Evolutionary conservation across 257 asterid genomes (phyloP), one percentile per base, ranked within the genome.

Genomic region (Nyctanthes arbortristis): DNA sequence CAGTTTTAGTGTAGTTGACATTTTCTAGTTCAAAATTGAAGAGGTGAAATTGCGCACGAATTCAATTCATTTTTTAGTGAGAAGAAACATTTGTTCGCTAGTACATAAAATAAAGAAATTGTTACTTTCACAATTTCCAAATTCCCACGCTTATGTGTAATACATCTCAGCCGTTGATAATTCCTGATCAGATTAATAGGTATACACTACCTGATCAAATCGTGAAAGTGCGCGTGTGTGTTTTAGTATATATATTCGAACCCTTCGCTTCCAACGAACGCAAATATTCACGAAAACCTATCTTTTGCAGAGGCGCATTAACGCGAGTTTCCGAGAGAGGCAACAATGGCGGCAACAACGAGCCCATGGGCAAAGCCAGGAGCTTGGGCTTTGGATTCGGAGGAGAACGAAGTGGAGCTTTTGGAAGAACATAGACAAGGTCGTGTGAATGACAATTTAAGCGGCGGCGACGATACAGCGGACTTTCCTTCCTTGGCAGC

Each of bases 361-460:
- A 82, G 91, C 83, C 88, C 92, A 80, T 93, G 97, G 97, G 58
- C 73, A 1, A 93, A 93, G 68, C 97, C 98, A 74, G 97, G 96
- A 78, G 96, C 96, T 2, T 93, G 98, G 98, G 98, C 97, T 13
- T 67, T 87, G 5, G 98, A 91, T 72, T 77, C 96, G 32, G 97
- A 93, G 73, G 89, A 93, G 43, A 76, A 88, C 76, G 98, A 93
- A 73, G 71, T 79, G 35, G 95, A 88, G 77, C 92, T 90, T 31
- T 81, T 81, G 37, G 81, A 78, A 58, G 88, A 80, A 31, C 75
- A 68, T 39, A 76, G 72, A 35, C 79, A 83, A 20, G 90, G 81
- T 2, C 24, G 24, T 24, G 59, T 34, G 5, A 78, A 70, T 64
- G 77, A 75, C 45, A 66, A 70, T 27, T 60, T 84, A 1, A 66